Percentiles rank a stretch among this genome's conserved stretches.
Evolutionary conservation across 495 filamentous ascomycete genomes (phyloP).

Genomic region (Talaromyces wortmannii): DNA sequence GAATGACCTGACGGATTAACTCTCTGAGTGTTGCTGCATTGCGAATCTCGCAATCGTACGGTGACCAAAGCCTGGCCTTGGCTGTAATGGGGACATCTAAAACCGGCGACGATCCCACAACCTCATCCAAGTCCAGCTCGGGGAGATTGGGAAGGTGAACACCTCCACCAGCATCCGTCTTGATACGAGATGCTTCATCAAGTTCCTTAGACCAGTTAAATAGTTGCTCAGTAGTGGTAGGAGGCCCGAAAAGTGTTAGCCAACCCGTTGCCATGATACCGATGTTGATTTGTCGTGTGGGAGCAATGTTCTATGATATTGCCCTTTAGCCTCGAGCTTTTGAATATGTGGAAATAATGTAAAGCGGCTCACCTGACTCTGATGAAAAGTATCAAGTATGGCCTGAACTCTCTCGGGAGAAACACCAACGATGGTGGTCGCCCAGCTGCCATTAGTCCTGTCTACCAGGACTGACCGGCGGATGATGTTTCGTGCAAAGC

Average conservation of each 20-base stretch:
- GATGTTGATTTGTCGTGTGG: slow-evolving; percentile 1
- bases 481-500: slow-evolving; percentile 2
- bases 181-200: slow-evolving; percentile 5
- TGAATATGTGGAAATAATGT: neutral
- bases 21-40: slow-evolving; percentile 3
- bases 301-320: slow-evolving; percentile 2
- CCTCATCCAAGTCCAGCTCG: slow-evolving; percentile 4
- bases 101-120: slow-evolving; percentile 6
- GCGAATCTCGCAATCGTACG: slow-evolving; percentile 4
- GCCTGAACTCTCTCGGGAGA: neutral
- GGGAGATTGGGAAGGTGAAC: slow-evolving; percentile 9
- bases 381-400: slow-evolving; percentile 5
- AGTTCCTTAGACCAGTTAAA: slow-evolving; percentile 1
- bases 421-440: slow-evolving; percentile 8
- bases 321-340: neutral
- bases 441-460: slow-evolving; percentile 6
- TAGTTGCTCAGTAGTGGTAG: slow-evolving; percentile 5
- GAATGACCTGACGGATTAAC: slow-evolving; percentile 6
- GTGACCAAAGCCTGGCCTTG: slow-evolving; percentile 4
- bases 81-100: neutral
- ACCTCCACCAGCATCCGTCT: slow-evolving; percentile 2
- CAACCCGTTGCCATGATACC: slow-evolving; percentile 4
- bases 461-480: slow-evolving; percentile 4
- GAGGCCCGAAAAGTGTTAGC: slow-evolving; percentile 8
- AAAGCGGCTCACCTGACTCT: slow-evolving; percentile 2